A percentile compares a stretch with the other conserved stretches of the same genome.
phyloP scores from a whole-genome alignment of 108 stramenopile genomes.

The Schizochytrium sp. region DNA sequence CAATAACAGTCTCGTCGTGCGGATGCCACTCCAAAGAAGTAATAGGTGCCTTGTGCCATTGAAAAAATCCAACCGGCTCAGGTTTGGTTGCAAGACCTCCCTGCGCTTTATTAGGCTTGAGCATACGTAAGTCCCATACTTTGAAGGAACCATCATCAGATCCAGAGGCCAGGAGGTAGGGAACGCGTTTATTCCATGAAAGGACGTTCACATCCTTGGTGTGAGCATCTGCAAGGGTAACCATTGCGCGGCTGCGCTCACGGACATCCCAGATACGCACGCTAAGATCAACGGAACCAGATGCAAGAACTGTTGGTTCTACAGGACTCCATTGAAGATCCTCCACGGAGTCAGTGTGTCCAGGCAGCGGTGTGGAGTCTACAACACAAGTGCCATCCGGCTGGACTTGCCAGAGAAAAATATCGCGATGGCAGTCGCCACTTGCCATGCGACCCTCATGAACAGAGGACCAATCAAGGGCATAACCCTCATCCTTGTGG shows the following conservation, averaged over 20 bases:
- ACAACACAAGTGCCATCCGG: slow-evolving; percentile 20
- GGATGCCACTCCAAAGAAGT: slow-evolving; percentile 96
- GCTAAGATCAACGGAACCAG: slow-evolving; percentile 80
- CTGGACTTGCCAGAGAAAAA: slow-evolving; percentile 84
- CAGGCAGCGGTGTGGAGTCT: slow-evolving; percentile 72
- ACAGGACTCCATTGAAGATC: slow-evolving; percentile 95
- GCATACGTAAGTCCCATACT: slow-evolving; percentile 94
- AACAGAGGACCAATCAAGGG: slow-evolving; percentile 88
- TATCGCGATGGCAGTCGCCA: slow-evolving; percentile 88
- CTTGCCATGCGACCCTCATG: slow-evolving; percentile 84
- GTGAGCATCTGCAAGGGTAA: slow-evolving; percentile 81
- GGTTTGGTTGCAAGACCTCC: slow-evolving; percentile 65
- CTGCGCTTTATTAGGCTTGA: slow-evolving; percentile 65
- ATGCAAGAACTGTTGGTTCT: slow-evolving; percentile 91
- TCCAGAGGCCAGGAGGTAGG: slow-evolving; percentile 92
- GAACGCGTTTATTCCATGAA: slow-evolving; percentile 90
- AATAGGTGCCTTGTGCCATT: slow-evolving; percentile 88
- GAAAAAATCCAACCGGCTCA: slow-evolving; percentile 85
- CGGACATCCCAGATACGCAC: slow-evolving; percentile 92
- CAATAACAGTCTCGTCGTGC: slow-evolving; percentile 93
- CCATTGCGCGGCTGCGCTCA: slow-evolving; percentile 83
- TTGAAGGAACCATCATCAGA: slow-evolving; percentile 90
- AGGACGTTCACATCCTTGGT: slow-evolving; percentile 91
- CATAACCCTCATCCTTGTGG: slow-evolving; percentile 89
- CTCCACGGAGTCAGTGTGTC: slow-evolving; percentile 84